phyloP scores from a whole-genome alignment of 257 asterid genomes.

The Solanum okadae region DNA sequence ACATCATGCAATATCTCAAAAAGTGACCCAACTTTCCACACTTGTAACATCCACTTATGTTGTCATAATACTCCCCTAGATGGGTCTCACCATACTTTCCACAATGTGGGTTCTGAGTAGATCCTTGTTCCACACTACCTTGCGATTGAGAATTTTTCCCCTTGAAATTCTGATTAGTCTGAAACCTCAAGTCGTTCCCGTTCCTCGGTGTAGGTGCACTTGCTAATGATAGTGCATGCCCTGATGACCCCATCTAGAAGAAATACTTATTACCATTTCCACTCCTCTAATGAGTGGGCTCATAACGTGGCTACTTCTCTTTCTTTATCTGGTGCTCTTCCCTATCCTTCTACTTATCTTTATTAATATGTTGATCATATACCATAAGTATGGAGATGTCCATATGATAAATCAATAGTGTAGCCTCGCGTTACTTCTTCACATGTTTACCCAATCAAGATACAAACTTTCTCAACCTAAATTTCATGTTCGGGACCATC shows the following conservation, averaged over 20 bases:
- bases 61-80: background rate
- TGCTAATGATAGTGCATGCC: background rate
- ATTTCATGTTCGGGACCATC: background rate
- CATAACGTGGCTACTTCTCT: background rate
- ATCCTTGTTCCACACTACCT: background rate
- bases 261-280: background rate
- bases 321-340: background rate
- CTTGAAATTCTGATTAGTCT: background rate
- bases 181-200: too few relatives aligned
- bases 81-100: background rate
- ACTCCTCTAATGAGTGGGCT: background rate
- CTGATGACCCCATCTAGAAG: background rate
- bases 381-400: background rate
- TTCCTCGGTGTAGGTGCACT: background rate
- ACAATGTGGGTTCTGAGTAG: background rate
- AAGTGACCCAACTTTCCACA: background rate
- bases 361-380: background rate
- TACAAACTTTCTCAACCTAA: background rate
- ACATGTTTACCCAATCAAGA: background rate
- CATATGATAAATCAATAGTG: background rate
- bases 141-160: rapidly evolving
- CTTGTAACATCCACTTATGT: background rate
- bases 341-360: background rate
- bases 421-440: background rate
- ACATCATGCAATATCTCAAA: background rate